Base-by-base conservation (phyloP, 257 asterid species). In the Solanum peruvianum region DNA sequence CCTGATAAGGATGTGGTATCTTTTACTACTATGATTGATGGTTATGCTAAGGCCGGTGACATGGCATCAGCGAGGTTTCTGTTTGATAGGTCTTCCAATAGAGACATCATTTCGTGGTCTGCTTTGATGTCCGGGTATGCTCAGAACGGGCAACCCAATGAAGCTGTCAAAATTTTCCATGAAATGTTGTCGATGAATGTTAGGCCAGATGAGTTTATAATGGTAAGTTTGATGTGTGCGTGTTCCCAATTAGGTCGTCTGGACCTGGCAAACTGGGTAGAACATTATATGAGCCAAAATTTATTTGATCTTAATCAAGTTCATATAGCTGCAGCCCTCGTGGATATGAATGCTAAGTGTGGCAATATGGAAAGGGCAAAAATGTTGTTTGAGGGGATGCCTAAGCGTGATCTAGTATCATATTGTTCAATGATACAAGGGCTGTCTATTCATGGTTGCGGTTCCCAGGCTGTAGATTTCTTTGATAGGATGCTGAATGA, bases 381-480 rank as follows among this genome's bases (percentile, higher is more conserved):
- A 42, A 21, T 35, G 12, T 82, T 94, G 45, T 95, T 95, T 41
- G 94, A 92, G 88, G 89, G 86, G 33, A 93, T 92, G 94, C 91
- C 96, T 76, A 86, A 52, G 75, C 94, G 91, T 16, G 94, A 94
- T 83, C 69, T 93, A 81, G 85, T 95, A 78, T 92, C 95, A 1
- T 92, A 92, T 76, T 93, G 95, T 87, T 95, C 96, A 14, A 92
- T 95, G 96, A 94, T 95, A 64, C 96, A 95, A 35, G 98, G 98
- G 12, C 87, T 94, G 21, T 91, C 94, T 86, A 89, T 92, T 64
- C 98, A 94, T 11, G 94, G 96, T 7, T 72, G 80, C 71, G 92
- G 92, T 72, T 82, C 88, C 39, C 89, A 92, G 85, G 97, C 98
- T 7, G 92, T 94, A 86, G 84, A 31, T 35, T 83, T 94, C 77